Conservation (phyloP, 1,284 basidiomycete species). For the Tranzscheliella williamsii region DNA sequence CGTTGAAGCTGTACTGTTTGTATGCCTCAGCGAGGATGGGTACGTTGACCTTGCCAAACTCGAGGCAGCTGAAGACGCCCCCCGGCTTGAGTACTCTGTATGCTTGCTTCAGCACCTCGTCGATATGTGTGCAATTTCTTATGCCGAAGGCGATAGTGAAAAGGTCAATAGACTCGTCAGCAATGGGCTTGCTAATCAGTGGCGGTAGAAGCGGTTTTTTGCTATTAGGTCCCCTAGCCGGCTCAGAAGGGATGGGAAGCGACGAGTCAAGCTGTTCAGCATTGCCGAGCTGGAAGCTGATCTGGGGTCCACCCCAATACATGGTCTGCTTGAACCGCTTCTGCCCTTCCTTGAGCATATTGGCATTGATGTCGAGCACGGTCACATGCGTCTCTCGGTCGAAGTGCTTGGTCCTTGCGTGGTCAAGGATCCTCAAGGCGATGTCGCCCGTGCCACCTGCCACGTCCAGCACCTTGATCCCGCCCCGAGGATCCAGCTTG, state of each 20-base stretch:
- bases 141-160: constrained; percentile 99
- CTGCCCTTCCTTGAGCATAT: constrained; percentile 92
- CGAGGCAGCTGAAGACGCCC: constrained; percentile 91
- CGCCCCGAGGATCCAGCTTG: constrained; percentile 73
- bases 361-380: constrained; percentile 90
- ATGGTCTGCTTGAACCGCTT: constrained; percentile 67
- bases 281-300: constrained; percentile 89
- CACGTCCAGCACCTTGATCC: constrained; percentile 80
- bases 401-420: constrained; percentile 78
- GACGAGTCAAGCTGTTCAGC: constrained; percentile 72
- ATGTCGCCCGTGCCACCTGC: constrained; percentile 97
- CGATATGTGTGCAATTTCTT: constrained; percentile 92
- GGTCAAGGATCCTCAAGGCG: constrained; percentile 88
- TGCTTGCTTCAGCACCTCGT: constrained; percentile 84
- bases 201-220: constrained; percentile 49
- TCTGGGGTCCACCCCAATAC: constrained; percentile 76
- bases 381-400: constrained; percentile 74
- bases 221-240: constrained; percentile 35
- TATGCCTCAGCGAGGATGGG: constrained; percentile 85
- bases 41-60: constrained; percentile 92
- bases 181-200: constrained; percentile 48
- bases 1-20: constrained; percentile 92
- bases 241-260: constrained; percentile 37
- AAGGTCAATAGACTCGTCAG: constrained; percentile 77
- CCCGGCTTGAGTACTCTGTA: constrained; percentile 94